These are phyloP conservation scores for Bifiguratus adelaidae DNA, from an alignment of 192 early-diverging fungal species.

Conservation along the genomic window DNA sequence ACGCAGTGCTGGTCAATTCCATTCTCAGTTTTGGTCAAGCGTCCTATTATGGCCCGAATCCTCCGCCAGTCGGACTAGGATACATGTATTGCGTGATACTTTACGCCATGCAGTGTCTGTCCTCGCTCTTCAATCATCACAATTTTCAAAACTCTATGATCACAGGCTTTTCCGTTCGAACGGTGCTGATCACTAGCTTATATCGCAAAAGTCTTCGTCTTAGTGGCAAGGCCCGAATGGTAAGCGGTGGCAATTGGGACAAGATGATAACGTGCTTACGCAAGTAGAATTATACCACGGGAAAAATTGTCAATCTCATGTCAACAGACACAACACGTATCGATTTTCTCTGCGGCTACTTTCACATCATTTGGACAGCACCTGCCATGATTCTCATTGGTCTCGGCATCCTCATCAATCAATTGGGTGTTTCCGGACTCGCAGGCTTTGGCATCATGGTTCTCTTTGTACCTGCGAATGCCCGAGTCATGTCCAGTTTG, in stretches of 20 bases:
- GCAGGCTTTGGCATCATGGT: slow-evolving; percentile 47
- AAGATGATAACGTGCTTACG: not conserved
- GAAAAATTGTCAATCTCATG: slow-evolving; percentile 35
- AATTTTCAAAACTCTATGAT: slow-evolving; percentile 31
- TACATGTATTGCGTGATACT: slow-evolving; percentile 21
- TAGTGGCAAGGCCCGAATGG: slow-evolving; percentile 24
- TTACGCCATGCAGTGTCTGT: slow-evolving; percentile 24
- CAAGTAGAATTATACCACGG: slow-evolving; percentile 30
- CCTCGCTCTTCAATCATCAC: slow-evolving; percentile 21
- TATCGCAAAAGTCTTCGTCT: slow-evolving; percentile 38
- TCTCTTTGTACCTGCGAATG: slow-evolving; percentile 22
- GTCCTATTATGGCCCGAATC: not conserved
- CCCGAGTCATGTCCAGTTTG: slow-evolving; percentile 14
- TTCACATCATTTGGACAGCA: slow-evolving; percentile 35
- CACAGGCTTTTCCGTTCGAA: slow-evolving; percentile 26
- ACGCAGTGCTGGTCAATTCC: no score
- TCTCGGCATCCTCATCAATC: slow-evolving; percentile 25
- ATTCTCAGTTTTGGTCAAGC: not conserved
- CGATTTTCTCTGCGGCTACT: slow-evolving; percentile 27
- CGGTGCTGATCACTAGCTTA: slow-evolving; percentile 29
- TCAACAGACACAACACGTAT: slow-evolving; percentile 28
- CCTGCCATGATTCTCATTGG: slow-evolving; percentile 26
- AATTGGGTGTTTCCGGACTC: slow-evolving; percentile 51
- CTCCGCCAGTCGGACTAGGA: slow-evolving; percentile 17
- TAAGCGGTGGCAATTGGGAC: not conserved